Evolutionary conservation across 176 grass and related monocot species (phyloP).

Genomic region (Panicum miliaceum): DNA sequence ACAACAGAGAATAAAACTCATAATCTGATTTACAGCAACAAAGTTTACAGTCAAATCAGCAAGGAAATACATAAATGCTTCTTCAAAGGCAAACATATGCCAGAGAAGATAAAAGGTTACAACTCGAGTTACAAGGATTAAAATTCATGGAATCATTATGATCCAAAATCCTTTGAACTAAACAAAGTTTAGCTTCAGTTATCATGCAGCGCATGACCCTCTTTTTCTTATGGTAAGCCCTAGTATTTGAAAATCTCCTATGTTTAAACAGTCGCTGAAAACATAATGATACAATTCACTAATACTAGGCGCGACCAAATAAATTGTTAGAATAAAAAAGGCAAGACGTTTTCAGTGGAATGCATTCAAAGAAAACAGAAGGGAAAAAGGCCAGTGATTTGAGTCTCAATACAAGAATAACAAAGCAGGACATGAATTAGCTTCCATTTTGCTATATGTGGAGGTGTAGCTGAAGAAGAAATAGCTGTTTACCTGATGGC

Average conservation of each 20-base stretch:
- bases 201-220: not conserved
- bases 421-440: not conserved
- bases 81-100: not conserved
- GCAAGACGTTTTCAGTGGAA: not conserved
- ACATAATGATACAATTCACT: not conserved
- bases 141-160: not conserved
- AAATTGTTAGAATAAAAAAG: not conserved
- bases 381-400: not conserved
- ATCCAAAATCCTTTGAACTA: not conserved
- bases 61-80: conserved; percentile 25
- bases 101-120: not conserved
- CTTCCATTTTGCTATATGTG: conserved; percentile 4
- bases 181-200: conserved; percentile 7
- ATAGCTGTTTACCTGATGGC: conserved; percentile 68
- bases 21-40: conserved; percentile 42
- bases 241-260: not conserved
- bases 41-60: conserved; percentile 31
- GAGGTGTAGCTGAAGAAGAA: conserved; percentile 21
- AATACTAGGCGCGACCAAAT: not conserved
- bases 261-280: conserved; percentile 7
- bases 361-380: not conserved
- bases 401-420: not conserved
- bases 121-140: not conserved
- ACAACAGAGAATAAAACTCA: conserved; percentile 47
- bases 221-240: not conserved